Evolutionary conservation across 441 rosid species (phyloP).

Genomic region (Pelargonium exstipulatum): DNA sequence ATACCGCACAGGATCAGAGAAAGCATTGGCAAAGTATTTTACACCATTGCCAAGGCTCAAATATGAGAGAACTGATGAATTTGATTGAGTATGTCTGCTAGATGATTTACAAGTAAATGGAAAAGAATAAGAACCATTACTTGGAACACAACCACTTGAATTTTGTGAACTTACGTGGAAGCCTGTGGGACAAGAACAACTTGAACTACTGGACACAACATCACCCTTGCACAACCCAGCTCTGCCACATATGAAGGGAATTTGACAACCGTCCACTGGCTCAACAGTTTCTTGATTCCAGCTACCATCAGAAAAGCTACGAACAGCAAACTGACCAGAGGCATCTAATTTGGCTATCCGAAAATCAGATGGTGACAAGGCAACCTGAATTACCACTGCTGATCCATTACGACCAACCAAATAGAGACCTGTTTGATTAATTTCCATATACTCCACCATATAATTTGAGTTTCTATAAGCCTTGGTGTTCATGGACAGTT

Average conservation of each 20-base stretch:
- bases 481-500: constrained; percentile 50
- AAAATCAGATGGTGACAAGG: constrained; percentile 40
- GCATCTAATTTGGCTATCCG: constrained; percentile 47
- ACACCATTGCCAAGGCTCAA: constrained; percentile 42
- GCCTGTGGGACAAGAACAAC: constrained; percentile 64
- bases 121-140: constrained; percentile 35
- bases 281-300: constrained; percentile 43
- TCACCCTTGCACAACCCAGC: constrained; percentile 45
- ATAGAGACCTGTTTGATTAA: constrained; percentile 52
- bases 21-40: constrained; percentile 49
- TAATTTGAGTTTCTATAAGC: constrained; percentile 40
- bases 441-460: constrained; percentile 44
- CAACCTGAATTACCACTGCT: constrained; percentile 34
- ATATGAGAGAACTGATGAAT: constrained; percentile 40
- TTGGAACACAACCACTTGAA: constrained; percentile 45
- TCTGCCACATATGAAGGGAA: constrained; percentile 56
- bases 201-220: constrained; percentile 24
- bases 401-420: constrained; percentile 60
- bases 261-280: constrained; percentile 49
- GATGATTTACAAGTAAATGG: constrained; percentile 49
- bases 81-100: constrained; percentile 26
- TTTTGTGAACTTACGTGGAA: constrained; percentile 33
- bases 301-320: constrained; percentile 36
- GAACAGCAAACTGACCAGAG: constrained; percentile 49
- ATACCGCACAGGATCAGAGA: constrained; percentile 41